Base-by-base conservation (phyloP, 2,329 filamentous ascomycete species). In the Colletotrichum liaoningense region DNA sequence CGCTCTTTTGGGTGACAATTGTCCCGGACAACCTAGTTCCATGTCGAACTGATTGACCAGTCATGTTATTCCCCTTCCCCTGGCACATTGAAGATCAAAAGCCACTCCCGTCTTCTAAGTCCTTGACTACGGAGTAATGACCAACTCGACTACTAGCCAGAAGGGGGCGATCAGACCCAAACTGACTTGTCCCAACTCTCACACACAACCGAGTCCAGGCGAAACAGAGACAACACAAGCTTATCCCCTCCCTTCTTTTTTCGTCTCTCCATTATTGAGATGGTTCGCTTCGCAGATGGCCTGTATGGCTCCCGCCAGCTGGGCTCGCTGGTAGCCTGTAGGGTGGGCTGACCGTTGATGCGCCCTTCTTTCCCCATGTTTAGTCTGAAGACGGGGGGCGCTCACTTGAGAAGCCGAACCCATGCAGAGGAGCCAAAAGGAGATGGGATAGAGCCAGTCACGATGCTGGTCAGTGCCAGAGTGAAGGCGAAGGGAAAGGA, bases 161-260 rank as follows among this genome's bases (percentile, higher is more conserved):
- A 67, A n/a, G 54, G 28, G 60, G 60, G 30, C 52, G 68, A 54
- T 74, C 68, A 72, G 72, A 72, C 68, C 58, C 38, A 67, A 12
- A 59, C 57, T 74, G 68, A 74, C 72, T 74, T 74, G 42, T 74
- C 73, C 63, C 52, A 74, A 74, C 46, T 70, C 71, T 74, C 73
- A 42, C 67, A 75, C 73, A 70, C 66, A 59, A 67, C 57, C 57
- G 65, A 70, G 62, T 71, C 46, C 63, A 59, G 63, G 38, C 71
- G 73, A 75, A 74, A 75, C 73, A 60, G 58, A 63, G 55, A 73
- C 72, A 68, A 63, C 59, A 68, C 68, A 67, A 59, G 72, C 63
- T 63, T 63, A 62, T 73, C 60, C 56, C 56, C 70, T 67, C 58
- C 33, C 33, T 49, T 49, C 28, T 22, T 30, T 30, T 33, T 65